Evolutionary conservation across 2,329 filamentous ascomycete genomes (phyloP), one percentile per base, ranked within the genome.

Genomic region (Pezicula carpinea): DNA sequence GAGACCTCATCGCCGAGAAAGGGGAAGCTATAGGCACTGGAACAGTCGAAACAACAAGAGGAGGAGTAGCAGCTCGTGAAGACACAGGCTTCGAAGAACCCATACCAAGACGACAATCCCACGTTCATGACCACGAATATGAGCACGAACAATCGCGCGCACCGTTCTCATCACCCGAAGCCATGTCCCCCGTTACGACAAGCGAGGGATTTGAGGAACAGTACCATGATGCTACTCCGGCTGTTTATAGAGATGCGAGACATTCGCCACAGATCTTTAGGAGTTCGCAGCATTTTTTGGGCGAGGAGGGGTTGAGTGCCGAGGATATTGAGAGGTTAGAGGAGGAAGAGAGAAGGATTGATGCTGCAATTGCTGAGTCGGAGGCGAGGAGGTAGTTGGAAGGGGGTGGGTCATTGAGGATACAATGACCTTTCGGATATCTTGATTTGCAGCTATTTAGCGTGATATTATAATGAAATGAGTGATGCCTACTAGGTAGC

Each of bases 231-330:
- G 22, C 31, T 15, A n/a, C 35, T 8, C 1, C 22, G 6, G 19
- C 22, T 36, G 17, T 39, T 15, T 42, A 47, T 23, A 29, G 45
- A 4, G 39, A 51, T 44, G 34, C 33, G n/a, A 26, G 45, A 35
- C 48, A 47, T 21, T 41, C 21, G 7, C 39, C 47, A 15, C 17
- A 44, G 39, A 58, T 35, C 43, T 59, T 38, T 56, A 59, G 53
- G 58, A 59, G n/a, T 15, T 32, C 11, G 8, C 22, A 14, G 29
- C 33, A 23, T 15, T 17, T 50, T 62, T 40, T 82, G 29, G 73
- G 80, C 4, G 77, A 82, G 56, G 77, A 80, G n/a, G 74, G 76
- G 42, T 82, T 82, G 77, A 80, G 77, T 40, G 66, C 68, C 7
- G 77, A 75, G 0, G 76, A 82, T 58, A 76, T 81, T 40, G 66